Percentiles rank a stretch among this genome's conserved stretches.
phyloP scores from a whole-genome alignment of 495 filamentous ascomycete species.

The Xylaria venustula region DNA sequence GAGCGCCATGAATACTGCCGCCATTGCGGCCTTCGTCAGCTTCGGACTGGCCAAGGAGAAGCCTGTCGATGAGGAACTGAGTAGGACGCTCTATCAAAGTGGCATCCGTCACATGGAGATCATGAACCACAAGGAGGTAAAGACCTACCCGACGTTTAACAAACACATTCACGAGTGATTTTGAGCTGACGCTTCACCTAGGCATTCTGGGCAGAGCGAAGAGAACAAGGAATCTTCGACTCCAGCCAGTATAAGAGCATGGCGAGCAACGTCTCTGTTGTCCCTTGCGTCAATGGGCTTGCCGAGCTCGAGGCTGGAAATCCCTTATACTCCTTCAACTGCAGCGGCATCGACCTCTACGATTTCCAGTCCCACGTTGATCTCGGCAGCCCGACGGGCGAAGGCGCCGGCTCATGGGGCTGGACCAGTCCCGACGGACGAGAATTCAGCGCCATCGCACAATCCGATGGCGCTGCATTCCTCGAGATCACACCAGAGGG shows the following conservation, averaged over 20 bases:
- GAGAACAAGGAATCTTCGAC: constrained; percentile 36
- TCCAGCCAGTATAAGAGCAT: constrained; percentile 36
- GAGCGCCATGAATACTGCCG: constrained; percentile 28
- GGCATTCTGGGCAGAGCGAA: constrained; percentile 35
- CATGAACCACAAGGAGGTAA: constrained; percentile 44
- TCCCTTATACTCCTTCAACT: constrained; percentile 49
- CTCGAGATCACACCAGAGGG: constrained; percentile 51
- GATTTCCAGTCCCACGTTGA: constrained; percentile 53
- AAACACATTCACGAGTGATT: neutral
- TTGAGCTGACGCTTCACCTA: constrained; percentile 15
- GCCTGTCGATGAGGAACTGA: constrained; percentile 28
- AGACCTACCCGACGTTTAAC: neutral
- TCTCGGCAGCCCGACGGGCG: constrained; percentile 43
- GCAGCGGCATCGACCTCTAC: constrained; percentile 55
- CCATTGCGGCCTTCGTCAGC: constrained; percentile 33
- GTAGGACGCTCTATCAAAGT: constrained; percentile 40
- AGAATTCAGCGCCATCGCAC: constrained; percentile 57
- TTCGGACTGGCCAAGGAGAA: constrained; percentile 35
- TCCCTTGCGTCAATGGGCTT: constrained; percentile 48
- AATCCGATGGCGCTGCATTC: constrained; percentile 58
- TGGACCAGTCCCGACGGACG: constrained; percentile 59
- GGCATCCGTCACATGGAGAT: constrained; percentile 47
- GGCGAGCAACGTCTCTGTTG: constrained; percentile 17
- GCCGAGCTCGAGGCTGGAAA: constrained; percentile 42
- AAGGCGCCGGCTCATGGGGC: constrained; percentile 48